Conservation (phyloP, 1,139 yeast genomes). For the Scheffersomyces stambukii region DNA sequence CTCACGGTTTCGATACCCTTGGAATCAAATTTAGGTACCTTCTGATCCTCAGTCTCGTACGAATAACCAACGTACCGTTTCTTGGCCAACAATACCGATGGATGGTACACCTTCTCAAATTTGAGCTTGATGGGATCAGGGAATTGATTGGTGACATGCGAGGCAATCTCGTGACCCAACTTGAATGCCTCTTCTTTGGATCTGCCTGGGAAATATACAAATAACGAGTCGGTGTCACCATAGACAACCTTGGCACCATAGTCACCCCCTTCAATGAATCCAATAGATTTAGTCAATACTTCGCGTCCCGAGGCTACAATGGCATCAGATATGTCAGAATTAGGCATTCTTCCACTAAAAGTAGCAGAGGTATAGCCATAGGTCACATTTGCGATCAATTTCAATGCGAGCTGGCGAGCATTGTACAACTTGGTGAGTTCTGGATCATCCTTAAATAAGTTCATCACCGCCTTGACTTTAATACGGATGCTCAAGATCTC, state of each 20-base stretch:
- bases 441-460: slow-evolving; percentile 39
- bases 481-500: slow-evolving; percentile 80
- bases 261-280: slow-evolving; percentile 54
- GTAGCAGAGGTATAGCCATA: slow-evolving; percentile 96
- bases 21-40: slow-evolving; percentile 75
- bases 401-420: slow-evolving; percentile 80
- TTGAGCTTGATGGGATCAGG: slow-evolving; percentile 82
- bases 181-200: slow-evolving; percentile 71
- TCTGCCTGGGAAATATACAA: slow-evolving; percentile 86
- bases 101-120: slow-evolving; percentile 90
- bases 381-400: slow-evolving; percentile 89
- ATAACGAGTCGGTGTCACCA: slow-evolving; percentile 94
- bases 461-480: slow-evolving; percentile 73
- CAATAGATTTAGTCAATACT: slow-evolving; percentile 67
- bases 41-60: slow-evolving; percentile 57
- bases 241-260: slow-evolving; percentile 94
- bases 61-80: slow-evolving; percentile 86
- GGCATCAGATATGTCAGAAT: slow-evolving; percentile 90
- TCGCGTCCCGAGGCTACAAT: slow-evolving; percentile 91
- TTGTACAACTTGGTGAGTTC: slow-evolving; percentile 56
- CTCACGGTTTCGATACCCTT: slow-evolving; percentile 94
- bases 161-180: slow-evolving; percentile 69
- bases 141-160: slow-evolving; percentile 55
- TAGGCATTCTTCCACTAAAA: slow-evolving; percentile 96
- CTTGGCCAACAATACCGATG: slow-evolving; percentile 76